Evolutionary conservation across 1,284 basidiomycete genomes (phyloP).

Genomic region (Puccinia triticina): DNA sequence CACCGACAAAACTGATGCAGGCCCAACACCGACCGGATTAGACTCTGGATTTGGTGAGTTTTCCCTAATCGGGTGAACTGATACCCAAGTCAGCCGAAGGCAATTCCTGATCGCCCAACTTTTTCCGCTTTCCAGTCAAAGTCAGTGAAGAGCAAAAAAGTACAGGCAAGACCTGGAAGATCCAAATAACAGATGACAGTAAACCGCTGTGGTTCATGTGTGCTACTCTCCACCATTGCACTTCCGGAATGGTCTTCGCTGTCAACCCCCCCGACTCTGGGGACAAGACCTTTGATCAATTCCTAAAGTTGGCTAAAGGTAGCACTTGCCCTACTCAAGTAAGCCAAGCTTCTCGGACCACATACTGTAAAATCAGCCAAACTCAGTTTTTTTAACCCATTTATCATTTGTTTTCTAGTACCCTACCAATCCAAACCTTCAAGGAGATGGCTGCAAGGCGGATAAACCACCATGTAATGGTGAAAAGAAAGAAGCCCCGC

Average conservation of each 20-base stretch:
- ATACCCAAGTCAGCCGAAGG: neutral
- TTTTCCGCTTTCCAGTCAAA: slow-evolving; percentile 28
- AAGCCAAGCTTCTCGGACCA: slow-evolving; percentile 15
- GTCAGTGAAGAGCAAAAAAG: slow-evolving; percentile 34
- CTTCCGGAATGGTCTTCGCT: slow-evolving; percentile 51
- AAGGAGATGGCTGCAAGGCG: slow-evolving; percentile 35
- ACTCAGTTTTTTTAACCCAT: neutral
- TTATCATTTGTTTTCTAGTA: slow-evolving; percentile 1
- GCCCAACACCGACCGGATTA: neutral
- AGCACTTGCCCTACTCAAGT: slow-evolving; percentile 42
- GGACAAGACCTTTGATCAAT: slow-evolving; percentile 33
- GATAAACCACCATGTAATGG: neutral
- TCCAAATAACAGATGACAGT: slow-evolving; percentile 44
- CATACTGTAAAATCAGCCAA: no score
- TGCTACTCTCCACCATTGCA: slow-evolving; percentile 36
- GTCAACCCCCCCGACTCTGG: slow-evolving; percentile 37
- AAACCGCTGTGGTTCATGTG: slow-evolving; percentile 52
- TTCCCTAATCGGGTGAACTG: slow-evolving; percentile 5
- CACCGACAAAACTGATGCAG: neutral
- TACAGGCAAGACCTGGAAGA: slow-evolving; percentile 37
- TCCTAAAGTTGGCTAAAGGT: slow-evolving; percentile 26
- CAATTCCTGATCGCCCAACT: neutral
- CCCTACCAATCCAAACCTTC: slow-evolving; percentile 22
- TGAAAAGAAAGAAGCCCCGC: slow-evolving; percentile 2
- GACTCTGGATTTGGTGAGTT: slow-evolving; percentile 49